phyloP scores from a whole-genome alignment of 441 rosid genomes.

The Erodium trifolium region DNA sequence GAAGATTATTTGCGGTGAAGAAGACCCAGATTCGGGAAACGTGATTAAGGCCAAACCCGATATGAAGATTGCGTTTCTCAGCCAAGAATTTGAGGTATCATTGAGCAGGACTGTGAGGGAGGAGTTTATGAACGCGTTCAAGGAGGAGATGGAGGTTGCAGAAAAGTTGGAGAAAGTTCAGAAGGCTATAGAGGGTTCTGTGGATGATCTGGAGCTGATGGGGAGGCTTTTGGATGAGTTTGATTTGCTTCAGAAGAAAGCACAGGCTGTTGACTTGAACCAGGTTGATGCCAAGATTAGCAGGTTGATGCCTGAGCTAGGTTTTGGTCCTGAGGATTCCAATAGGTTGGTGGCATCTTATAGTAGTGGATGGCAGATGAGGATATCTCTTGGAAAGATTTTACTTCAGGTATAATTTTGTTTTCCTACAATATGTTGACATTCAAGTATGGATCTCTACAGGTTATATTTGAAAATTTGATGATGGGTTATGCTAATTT shows the following conservation, averaged over 20 bases:
- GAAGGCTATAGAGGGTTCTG: constrained; percentile 66
- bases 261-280: constrained; percentile 67
- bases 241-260: constrained; percentile 75
- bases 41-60: constrained; percentile 63
- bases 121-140: constrained; percentile 80
- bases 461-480: background rate
- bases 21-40: constrained; percentile 79
- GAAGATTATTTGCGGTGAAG: constrained; percentile 73
- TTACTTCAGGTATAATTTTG: constrained; percentile 59
- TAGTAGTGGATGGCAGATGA: constrained; percentile 98
- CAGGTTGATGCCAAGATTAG: constrained; percentile 69
- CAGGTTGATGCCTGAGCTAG: constrained; percentile 85
- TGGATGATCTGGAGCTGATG: constrained; percentile 85
- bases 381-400: constrained; percentile 96
- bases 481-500: too few relatives aligned
- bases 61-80: constrained; percentile 70
- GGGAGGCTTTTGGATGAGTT: constrained; percentile 91
- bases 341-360: constrained; percentile 88
- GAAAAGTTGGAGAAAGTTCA: constrained; percentile 63
- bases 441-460: background rate
- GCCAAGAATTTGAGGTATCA: constrained; percentile 90
- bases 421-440: background rate
- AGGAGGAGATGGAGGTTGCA: constrained; percentile 79
- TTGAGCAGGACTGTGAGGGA: constrained; percentile 78
- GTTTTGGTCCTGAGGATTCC: constrained; percentile 63